These are phyloP conservation scores for Leptographium lundbergii DNA, from an alignment of 2,329 filamentous ascomycete species.

Conservation along the genomic window DNA sequence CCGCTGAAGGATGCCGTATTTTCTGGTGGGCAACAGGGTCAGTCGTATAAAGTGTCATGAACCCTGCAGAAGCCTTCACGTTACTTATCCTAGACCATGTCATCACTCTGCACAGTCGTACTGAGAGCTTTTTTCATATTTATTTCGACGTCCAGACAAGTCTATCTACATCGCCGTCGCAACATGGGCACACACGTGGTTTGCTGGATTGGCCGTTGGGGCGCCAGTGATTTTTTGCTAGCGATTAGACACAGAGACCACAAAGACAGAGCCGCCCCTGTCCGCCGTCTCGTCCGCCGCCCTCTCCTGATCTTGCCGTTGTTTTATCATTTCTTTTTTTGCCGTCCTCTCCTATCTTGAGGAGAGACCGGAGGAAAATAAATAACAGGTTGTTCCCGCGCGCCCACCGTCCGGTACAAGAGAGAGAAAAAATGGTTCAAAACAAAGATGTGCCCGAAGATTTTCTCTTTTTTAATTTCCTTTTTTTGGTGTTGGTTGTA, in stretches of 20 bases:
- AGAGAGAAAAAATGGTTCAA: neutral
- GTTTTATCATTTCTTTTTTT: constrained; percentile 3
- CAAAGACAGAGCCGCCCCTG: neutral
- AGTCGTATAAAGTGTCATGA: too few species aligned
- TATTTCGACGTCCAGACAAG: too few species aligned
- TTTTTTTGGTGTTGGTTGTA: neutral
- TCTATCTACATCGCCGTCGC: too few species aligned
- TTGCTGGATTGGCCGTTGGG: neutral
- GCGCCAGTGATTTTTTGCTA: neutral
- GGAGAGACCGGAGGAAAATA: neutral
- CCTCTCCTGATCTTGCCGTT: neutral
- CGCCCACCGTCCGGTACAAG: constrained; percentile 2
- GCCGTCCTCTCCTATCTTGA: neutral
- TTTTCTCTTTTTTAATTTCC: neutral
- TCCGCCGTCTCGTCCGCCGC: neutral
- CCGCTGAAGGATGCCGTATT: too few species aligned
- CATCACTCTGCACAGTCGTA: too few species aligned
- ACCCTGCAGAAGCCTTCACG: too few species aligned
- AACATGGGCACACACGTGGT: neutral
- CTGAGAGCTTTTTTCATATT: too few species aligned
- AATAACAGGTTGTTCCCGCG: neutral
- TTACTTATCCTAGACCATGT: too few species aligned
- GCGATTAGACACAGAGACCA: neutral
- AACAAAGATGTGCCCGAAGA: neutral
- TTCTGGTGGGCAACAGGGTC: too few species aligned